These are phyloP conservation scores for Thielaviopsis ethacetica DNA, from an alignment of 2,329 filamentous ascomycete genomes.

Conservation along the genomic window DNA sequence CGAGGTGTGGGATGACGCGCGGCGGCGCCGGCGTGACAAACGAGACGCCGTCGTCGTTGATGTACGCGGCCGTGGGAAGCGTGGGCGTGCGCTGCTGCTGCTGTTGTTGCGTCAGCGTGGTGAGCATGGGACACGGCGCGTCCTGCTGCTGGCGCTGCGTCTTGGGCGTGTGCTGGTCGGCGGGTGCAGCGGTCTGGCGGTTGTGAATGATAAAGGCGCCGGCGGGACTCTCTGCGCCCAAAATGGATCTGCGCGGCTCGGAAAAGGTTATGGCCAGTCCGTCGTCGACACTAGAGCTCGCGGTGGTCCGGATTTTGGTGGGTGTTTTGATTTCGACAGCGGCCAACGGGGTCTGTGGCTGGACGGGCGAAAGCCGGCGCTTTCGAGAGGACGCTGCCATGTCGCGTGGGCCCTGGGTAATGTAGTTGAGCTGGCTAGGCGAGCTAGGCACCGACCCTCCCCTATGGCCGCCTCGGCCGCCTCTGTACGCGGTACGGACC, in stretches of 20 bases:
- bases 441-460: conserved; percentile 59
- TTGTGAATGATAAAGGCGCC: too few relatives aligned
- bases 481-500: conserved; percentile 51
- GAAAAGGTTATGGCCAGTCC: too few relatives aligned
- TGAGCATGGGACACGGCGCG: conserved; percentile 28
- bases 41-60: conserved; percentile 42
- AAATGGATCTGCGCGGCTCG: too few relatives aligned
- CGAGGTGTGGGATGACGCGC: conserved; percentile 55
- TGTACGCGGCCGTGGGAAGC: conserved; percentile 28
- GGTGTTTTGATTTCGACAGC: conserved; percentile 31
- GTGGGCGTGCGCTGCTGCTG: conserved; percentile 16
- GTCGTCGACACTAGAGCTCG: conserved; percentile 23
- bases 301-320: conserved; percentile 32
- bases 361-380: conserved; percentile 36
- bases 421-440: conserved; percentile 41
- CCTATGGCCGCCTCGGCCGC: conserved; percentile 45
- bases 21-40: conserved; percentile 60
- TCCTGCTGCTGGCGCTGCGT: too few relatives aligned
- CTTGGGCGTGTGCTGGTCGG: conserved; percentile 4
- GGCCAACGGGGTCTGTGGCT: too few relatives aligned
- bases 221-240: too few relatives aligned
- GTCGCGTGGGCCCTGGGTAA: conserved; percentile 41
- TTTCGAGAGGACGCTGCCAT: conserved; percentile 39
- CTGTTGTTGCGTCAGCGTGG: conserved; percentile 44
- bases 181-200: conserved; percentile 32